phyloP scores from a whole-genome alignment of 352 stramenopile species.

The Pseudoperonospora humuli region DNA sequence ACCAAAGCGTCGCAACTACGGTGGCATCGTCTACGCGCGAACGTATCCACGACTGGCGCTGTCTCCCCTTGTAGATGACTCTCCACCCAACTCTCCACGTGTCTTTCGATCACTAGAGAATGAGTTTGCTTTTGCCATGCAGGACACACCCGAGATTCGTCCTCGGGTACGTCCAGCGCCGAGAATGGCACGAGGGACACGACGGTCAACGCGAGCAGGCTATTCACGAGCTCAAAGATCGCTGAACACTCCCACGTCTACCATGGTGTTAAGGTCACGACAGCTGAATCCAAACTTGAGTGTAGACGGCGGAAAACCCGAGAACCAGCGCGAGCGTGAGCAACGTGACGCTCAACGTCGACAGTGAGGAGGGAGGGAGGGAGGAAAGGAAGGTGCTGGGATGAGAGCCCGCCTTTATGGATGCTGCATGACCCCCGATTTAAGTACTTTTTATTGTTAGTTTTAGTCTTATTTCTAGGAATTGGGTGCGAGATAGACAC shows the following conservation, averaged over 20 bases:
- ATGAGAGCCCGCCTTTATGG: slow-evolving; percentile 12
- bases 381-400: slow-evolving; percentile 2
- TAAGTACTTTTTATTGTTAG: slow-evolving; percentile 29
- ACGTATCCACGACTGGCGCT: slow-evolving; percentile 29
- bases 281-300: slow-evolving; percentile 40
- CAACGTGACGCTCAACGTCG: slow-evolving; percentile 32
- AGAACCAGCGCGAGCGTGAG: slow-evolving; percentile 35
- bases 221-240: slow-evolving; percentile 26
- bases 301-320: slow-evolving; percentile 19
- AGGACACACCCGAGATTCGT: slow-evolving; percentile 43
- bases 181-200: slow-evolving; percentile 35
- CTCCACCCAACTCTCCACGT: slow-evolving; percentile 22
- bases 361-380: slow-evolving; percentile 12
- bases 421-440: neutral
- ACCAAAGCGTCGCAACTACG: slow-evolving; percentile 19
- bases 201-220: slow-evolving; percentile 29
- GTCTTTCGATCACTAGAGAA: slow-evolving; percentile 61
- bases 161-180: slow-evolving; percentile 38
- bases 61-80: slow-evolving; percentile 30
- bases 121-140: slow-evolving; percentile 53
- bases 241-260: slow-evolving; percentile 42
- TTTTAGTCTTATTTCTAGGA: slow-evolving; percentile 30
- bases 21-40: slow-evolving; percentile 23
- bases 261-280: slow-evolving; percentile 55
- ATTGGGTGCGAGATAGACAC: slow-evolving; percentile 19